Base-by-base conservation (phyloP, 2,329 filamentous ascomycete genomes). In the Kalaharituber pfeilii region DNA sequence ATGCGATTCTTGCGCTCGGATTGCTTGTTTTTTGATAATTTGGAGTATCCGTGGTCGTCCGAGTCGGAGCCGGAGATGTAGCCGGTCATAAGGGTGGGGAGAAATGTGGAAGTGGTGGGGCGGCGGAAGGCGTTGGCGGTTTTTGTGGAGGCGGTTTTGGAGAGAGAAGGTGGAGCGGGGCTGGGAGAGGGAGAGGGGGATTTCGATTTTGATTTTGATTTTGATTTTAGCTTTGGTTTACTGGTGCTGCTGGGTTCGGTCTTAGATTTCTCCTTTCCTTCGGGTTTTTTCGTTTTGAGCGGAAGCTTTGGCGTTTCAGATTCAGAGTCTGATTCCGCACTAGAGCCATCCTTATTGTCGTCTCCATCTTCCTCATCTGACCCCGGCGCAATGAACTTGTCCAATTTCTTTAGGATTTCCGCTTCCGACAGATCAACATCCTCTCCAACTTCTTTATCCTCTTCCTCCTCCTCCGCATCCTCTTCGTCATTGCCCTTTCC, bases 21-120 rank as follows among this genome's bases (percentile, higher is more conserved):
- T 50, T 63, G 60, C 50, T 62, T 58, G 29, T 60, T 59, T 44
- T 42, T 52, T 20, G 49, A 54, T 15, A 54, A 51, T 33, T 52
- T 58, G 73, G 68, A 1, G 72, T 72, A 5, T 36, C 72, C 70
- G 52, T 86, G 83, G 22, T 84, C 70, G 59, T 84, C 81, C 0
- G 81, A 83, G 5, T 85, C 83, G 7, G 81, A 84, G 49, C 82
- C 84, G 1, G 83, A 86, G 62, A 85, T 76, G 69, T 89, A 93
- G 54, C 83, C 83, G 20, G 80, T 81, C 75, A 86, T 85, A 15
- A 91, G 75, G 1, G 80, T 79, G 0, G 85, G 85, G 1, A 91
- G 70, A 65, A 87, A 86, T 0, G 77, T 77, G 0, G 82, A 77
- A 52, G 58, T 11, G 15, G 4, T 39, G 60, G 3, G 13, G 57